A percentile compares a stretch with the other conserved stretches of the same genome.
Evolutionary conservation across 345 rosid species (phyloP).

Genomic region (Populus deltoides): DNA sequence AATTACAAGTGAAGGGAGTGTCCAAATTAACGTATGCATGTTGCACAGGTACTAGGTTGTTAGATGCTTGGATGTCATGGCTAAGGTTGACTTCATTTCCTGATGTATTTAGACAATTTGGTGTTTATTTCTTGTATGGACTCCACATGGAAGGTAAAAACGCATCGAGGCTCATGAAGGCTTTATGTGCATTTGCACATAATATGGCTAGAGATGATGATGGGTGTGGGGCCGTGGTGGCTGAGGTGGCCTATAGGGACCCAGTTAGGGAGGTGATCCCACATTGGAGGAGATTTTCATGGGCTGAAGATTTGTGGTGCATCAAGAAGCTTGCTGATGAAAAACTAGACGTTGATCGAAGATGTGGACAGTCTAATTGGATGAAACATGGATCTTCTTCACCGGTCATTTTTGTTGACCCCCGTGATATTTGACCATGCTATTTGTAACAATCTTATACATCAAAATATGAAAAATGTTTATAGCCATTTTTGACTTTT

Average conservation of each 20-base stretch:
- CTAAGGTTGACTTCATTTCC: constrained; percentile 68
- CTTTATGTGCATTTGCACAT: constrained; percentile 57
- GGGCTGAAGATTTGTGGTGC: constrained; percentile 73
- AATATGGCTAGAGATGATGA: constrained; percentile 58
- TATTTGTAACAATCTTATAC: not conserved
- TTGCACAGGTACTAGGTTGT: constrained; percentile 51
- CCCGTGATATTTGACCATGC: constrained; percentile 56
- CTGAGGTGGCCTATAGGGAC: constrained; percentile 61
- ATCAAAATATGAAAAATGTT: not conserved
- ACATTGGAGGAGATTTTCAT: constrained; percentile 65
- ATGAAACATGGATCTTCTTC: constrained; percentile 33
- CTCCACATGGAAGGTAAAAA: constrained; percentile 61
- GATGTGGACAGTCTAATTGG: constrained; percentile 40
- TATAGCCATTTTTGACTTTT: not conserved
- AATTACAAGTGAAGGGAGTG: constrained; percentile 59
- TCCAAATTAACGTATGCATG: constrained; percentile 39
- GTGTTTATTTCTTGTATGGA: constrained; percentile 60
- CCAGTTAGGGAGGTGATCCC: constrained; percentile 52
- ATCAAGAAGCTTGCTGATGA: constrained; percentile 43
- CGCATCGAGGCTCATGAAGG: constrained; percentile 48
- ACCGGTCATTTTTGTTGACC: constrained; percentile 61
- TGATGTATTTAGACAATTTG: constrained; percentile 56
- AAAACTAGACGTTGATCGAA: constrained; percentile 2
- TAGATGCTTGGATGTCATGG: constrained; percentile 74
- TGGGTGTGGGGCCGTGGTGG: constrained; percentile 61